A percentile compares a stretch with the other conserved stretches of the same genome.
These are phyloP conservation scores for Hippophae rhamnoides DNA, from an alignment of 306 rosid species.

Conservation along the genomic window DNA sequence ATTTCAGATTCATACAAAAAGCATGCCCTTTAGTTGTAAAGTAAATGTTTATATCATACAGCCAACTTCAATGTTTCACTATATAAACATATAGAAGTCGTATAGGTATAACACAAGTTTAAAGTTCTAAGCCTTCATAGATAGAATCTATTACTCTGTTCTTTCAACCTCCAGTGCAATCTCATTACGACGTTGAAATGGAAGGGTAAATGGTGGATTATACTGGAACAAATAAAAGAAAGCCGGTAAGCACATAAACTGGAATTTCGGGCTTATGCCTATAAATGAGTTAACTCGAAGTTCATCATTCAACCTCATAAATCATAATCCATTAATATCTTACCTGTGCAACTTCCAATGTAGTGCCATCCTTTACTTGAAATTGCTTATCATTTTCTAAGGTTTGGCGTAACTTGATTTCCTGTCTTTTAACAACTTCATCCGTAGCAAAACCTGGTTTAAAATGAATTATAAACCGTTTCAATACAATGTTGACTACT, in stretches of 20 bases:
- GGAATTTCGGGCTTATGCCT: not conserved
- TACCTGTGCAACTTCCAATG: constrained; percentile 81
- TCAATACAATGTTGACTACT: no score
- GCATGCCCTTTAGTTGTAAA: no score
- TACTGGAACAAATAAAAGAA: constrained; percentile 46
- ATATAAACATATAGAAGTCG: no score
- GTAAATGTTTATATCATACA: no score
- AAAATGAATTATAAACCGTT: constrained; percentile 4
- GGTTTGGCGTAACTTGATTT: constrained; percentile 49
- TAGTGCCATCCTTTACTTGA: constrained; percentile 50
- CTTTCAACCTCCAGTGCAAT: constrained; percentile 75
- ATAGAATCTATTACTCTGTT: constrained; percentile 35
- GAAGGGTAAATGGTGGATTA: constrained; percentile 93
- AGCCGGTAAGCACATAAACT: constrained; percentile 17
- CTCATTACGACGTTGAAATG: constrained; percentile 97
- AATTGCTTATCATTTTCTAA: constrained; percentile 46
- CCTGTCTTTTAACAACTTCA: constrained; percentile 57
- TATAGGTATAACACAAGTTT: constrained; percentile 12
- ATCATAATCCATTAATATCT: constrained; percentile 20
- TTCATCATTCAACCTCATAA: constrained; percentile 11
- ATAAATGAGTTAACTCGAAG: constrained; percentile 2
- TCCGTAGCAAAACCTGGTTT: constrained; percentile 63
- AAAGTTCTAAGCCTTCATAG: constrained; percentile 13
- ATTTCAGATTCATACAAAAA: no score
- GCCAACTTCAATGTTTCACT: no score